A percentile compares a stretch with the other conserved stretches of the same genome.
phyloP scores from a whole-genome alignment of 2,329 filamentous ascomycete genomes.

The Ophiosphaerella korrae region DNA sequence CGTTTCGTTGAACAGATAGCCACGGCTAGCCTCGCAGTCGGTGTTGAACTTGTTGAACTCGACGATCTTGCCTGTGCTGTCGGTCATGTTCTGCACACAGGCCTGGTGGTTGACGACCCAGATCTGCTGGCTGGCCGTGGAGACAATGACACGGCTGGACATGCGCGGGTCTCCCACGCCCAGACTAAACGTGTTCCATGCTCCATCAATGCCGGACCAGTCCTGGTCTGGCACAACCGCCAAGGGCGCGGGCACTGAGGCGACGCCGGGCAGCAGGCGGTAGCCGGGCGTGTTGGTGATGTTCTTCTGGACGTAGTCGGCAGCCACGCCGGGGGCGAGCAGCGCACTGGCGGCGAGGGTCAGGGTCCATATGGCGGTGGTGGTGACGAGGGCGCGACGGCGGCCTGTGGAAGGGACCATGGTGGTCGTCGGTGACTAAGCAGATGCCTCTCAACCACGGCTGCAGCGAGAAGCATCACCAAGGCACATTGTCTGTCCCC shows the following conservation, averaged over 20 bases:
- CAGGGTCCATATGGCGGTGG: slow-evolving; percentile 19
- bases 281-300: slow-evolving; percentile 24
- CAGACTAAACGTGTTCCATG: slow-evolving; percentile 72
- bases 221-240: slow-evolving; percentile 44
- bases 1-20: slow-evolving; percentile 61
- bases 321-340: slow-evolving; percentile 24
- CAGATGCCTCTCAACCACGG: slow-evolving; percentile 30
- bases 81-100: slow-evolving; percentile 28
- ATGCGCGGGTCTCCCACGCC: slow-evolving; percentile 61
- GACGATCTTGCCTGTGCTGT: slow-evolving; percentile 52
- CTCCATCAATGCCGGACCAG: slow-evolving; percentile 46
- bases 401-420: slow-evolving; percentile 27
- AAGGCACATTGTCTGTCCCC: slow-evolving; percentile 27
- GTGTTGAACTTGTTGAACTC: slow-evolving; percentile 23
- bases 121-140: slow-evolving; percentile 72
- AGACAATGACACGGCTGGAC: slow-evolving; percentile 63
- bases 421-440: slow-evolving; percentile 27
- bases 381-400: slow-evolving; percentile 15
- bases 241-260: slow-evolving; percentile 37
- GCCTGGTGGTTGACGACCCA: slow-evolving; percentile 62
- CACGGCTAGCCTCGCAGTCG: slow-evolving; percentile 61
- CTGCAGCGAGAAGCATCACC: slow-evolving; percentile 31
- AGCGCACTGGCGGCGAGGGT: slow-evolving; percentile 18
- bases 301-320: slow-evolving; percentile 28
- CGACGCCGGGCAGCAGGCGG: slow-evolving; percentile 20